Evolutionary conservation across 139 green algal genomes (phyloP).

Genomic region (Tetratostichococcus sp.): DNA sequence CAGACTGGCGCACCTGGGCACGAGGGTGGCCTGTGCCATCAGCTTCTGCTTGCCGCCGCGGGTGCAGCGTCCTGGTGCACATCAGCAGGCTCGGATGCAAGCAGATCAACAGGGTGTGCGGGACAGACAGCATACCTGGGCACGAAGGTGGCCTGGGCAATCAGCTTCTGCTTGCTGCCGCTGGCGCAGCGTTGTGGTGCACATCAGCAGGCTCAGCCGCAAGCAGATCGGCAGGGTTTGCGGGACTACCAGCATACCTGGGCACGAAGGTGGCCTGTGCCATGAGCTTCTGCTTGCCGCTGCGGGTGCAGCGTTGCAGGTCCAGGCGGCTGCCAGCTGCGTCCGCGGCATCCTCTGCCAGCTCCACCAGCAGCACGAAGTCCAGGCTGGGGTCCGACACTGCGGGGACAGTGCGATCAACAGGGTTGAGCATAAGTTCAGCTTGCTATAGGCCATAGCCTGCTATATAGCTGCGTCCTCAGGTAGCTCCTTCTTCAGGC

Average conservation of each 20-base stretch:
- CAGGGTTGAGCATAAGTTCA: too few relatives aligned
- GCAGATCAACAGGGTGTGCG: too few relatives aligned
- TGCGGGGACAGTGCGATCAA: background rate
- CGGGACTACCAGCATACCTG: background rate
- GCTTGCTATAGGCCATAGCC: too few relatives aligned
- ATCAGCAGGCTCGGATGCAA: too few relatives aligned
- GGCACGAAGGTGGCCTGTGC: constrained; percentile 34
- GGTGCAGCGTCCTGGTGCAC: constrained; percentile 10
- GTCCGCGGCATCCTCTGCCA: background rate
- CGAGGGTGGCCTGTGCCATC: constrained; percentile 27
- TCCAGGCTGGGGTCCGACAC: constrained; percentile 21
- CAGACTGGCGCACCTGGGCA: constrained; percentile 5
- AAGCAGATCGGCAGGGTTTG: too few relatives aligned
- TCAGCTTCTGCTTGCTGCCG: constrained; percentile 8
- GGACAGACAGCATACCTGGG: constrained; percentile 4
- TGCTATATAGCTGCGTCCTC: too few relatives aligned
- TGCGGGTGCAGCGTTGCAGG: constrained; percentile 10
- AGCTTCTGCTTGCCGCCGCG: constrained; percentile 11
- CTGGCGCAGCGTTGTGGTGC: constrained; percentile 10
- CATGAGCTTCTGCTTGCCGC: constrained; percentile 12
- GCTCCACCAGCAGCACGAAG: constrained; percentile 29
- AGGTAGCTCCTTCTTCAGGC: too few relatives aligned
- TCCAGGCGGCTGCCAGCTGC: background rate
- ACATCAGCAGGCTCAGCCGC: too few relatives aligned
- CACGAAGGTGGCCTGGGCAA: constrained; percentile 32